Evolutionary conservation across 78 protist species (phyloP).

Genomic region (Dictyostelium brefeldianum): DNA sequence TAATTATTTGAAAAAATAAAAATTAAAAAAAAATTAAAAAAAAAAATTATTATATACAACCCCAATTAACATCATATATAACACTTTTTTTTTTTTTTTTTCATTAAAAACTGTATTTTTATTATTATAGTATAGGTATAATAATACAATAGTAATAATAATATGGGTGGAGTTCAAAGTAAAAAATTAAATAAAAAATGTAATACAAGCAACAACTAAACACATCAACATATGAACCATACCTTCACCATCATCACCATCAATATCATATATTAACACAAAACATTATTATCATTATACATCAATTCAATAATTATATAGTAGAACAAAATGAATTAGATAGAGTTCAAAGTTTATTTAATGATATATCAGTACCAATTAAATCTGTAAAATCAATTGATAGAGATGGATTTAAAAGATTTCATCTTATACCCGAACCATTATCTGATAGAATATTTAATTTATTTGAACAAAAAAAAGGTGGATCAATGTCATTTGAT

Average conservation of each 20-base stretch:
- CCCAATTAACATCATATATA: too few relatives aligned
- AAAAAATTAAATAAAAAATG: conserved; percentile 38
- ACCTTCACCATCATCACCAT: too few relatives aligned
- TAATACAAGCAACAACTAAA: too few relatives aligned
- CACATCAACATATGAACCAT: too few relatives aligned
- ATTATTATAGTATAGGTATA: too few relatives aligned
- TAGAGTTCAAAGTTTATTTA: conserved; percentile 43
- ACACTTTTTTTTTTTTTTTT: too few relatives aligned
- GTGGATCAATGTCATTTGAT: conserved; percentile 28
- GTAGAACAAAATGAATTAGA: conserved; percentile 51
- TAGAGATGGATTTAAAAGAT: conserved; percentile 77
- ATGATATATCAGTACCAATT: conserved; percentile 68
- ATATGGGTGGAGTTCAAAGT: conserved; percentile 31
- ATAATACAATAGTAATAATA: not conserved
- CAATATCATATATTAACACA: not conserved
- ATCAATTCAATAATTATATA: not conserved
- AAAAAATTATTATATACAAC: too few relatives aligned
- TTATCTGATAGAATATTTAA: conserved; percentile 57
- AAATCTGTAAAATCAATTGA: conserved; percentile 41
- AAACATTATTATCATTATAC: not conserved
- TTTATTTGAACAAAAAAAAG: conserved; percentile 52
- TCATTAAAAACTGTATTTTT: too few relatives aligned
- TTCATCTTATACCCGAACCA: conserved; percentile 74
- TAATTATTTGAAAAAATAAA: too few relatives aligned
- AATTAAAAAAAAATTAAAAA: too few relatives aligned